A percentile compares a stretch with the other conserved stretches of the same genome.
Evolutionary conservation across 2,329 filamentous ascomycete species (phyloP).

Genomic region (Leptoxyphium fumago): DNA sequence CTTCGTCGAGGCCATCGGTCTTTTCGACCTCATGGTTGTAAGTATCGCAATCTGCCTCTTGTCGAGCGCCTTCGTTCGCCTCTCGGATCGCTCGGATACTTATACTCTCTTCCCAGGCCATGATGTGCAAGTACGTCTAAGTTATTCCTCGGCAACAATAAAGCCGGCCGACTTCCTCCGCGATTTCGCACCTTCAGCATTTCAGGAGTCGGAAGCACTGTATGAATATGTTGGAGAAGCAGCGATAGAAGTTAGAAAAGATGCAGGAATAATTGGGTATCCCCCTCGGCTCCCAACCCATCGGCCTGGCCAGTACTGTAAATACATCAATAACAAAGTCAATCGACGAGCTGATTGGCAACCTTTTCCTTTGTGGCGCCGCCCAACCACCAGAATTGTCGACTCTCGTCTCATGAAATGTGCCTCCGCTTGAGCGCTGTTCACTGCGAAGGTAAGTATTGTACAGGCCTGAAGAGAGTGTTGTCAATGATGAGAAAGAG

Average conservation of each 20-base stretch:
- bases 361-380: neutral
- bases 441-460: too few relatives aligned
- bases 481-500: too few relatives aligned
- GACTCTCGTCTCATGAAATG: too few relatives aligned
- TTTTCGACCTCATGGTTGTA: conserved; percentile 76
- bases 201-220: neutral
- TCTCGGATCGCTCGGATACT: neutral
- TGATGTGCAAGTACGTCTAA: conserved; percentile 59
- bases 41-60: neutral
- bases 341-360: neutral
- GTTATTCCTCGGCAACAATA: neutral
- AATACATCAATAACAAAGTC: neutral
- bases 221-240: neutral
- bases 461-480: too few relatives aligned
- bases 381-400: too few relatives aligned
- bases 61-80: too few relatives aligned
- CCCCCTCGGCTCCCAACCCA: neutral
- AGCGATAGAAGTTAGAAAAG: neutral
- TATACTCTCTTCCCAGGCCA: conserved; percentile 27
- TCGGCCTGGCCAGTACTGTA: neutral
- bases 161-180: neutral
- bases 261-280: neutral
- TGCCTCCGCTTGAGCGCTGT: too few relatives aligned
- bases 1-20: conserved; percentile 85
- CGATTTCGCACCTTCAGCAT: neutral